Evolutionary conservation across 768 basidiomycete genomes (phyloP).

Genomic region (Gloeophyllum trabeum): DNA sequence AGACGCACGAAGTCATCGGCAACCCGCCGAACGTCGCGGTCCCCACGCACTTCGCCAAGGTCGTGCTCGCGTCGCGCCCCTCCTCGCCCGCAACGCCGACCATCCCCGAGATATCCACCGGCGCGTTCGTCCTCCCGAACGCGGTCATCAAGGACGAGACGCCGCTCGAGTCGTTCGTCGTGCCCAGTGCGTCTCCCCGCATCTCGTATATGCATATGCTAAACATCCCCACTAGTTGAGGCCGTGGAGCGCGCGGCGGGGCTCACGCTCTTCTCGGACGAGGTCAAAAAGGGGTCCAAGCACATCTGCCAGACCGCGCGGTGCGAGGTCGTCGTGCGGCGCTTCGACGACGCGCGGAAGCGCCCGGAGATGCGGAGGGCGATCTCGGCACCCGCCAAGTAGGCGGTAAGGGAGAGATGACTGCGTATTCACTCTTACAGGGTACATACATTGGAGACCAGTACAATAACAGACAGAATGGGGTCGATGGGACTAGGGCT

Average conservation of each 20-base stretch:
- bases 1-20: constrained; percentile 95
- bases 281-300: constrained; percentile 61
- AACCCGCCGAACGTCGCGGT: constrained; percentile 83
- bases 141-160: constrained; percentile 81
- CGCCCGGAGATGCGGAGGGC: constrained; percentile 39
- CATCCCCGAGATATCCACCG: constrained; percentile 67
- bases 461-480: too few species aligned
- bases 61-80: constrained; percentile 71
- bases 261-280: constrained; percentile 76
- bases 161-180: constrained; percentile 68
- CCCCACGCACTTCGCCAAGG: constrained; percentile 97
- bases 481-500: too few species aligned
- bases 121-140: constrained; percentile 95
- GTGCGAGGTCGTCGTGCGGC: constrained; percentile 79
- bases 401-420: too few species aligned
- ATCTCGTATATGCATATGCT: not conserved
- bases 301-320: constrained; percentile 84
- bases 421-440: too few species aligned
- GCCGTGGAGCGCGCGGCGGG: constrained; percentile 87
- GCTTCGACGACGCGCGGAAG: constrained; percentile 88
- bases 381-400: constrained; percentile 41
- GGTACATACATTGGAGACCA: too few species aligned
- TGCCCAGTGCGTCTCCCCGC: constrained; percentile 47
- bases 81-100: constrained; percentile 63
- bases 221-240: constrained; percentile 47